Conservation (phyloP, 305 asterid genomes). For the Petunia hybrid region DNA sequence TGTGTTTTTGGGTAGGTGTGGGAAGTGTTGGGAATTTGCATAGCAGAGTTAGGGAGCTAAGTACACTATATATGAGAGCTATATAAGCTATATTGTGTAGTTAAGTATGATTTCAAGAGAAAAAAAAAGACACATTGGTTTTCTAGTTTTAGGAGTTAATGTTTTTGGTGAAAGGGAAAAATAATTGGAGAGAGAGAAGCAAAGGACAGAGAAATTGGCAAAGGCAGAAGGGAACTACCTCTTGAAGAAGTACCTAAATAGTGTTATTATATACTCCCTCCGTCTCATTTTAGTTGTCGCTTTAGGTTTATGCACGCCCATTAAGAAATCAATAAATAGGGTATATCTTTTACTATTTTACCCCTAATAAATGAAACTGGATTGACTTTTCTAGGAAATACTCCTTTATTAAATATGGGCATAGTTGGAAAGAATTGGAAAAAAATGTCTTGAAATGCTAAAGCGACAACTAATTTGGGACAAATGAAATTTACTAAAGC, state of each 20-base stretch:
- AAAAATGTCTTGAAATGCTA: too few species aligned
- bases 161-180: constrained; percentile 59
- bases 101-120: constrained; percentile 47
- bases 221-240: neutral
- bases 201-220: neutral
- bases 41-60: constrained; percentile 24
- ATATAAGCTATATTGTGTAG: constrained; percentile 44
- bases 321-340: too few species aligned
- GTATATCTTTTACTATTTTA: too few species aligned
- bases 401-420: too few species aligned
- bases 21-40: constrained; percentile 28
- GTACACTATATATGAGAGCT: neutral
- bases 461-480: too few species aligned
- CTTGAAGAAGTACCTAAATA: constrained; percentile 15
- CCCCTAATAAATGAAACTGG: too few species aligned
- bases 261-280: neutral
- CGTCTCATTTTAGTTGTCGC: too few species aligned
- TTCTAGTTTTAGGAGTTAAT: constrained; percentile 56
- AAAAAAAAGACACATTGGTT: constrained; percentile 39
- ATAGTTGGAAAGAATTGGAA: too few species aligned
- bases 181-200: constrained; percentile 50
- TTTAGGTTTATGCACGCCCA: too few species aligned
- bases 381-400: too few species aligned
- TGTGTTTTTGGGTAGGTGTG: constrained; percentile 28
- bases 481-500: too few species aligned